Percentiles rank a stretch among this genome's conserved stretches.
Conservation (phyloP, 2,329 filamentous ascomycete genomes). For the Rutstroemia sp. region DNA sequence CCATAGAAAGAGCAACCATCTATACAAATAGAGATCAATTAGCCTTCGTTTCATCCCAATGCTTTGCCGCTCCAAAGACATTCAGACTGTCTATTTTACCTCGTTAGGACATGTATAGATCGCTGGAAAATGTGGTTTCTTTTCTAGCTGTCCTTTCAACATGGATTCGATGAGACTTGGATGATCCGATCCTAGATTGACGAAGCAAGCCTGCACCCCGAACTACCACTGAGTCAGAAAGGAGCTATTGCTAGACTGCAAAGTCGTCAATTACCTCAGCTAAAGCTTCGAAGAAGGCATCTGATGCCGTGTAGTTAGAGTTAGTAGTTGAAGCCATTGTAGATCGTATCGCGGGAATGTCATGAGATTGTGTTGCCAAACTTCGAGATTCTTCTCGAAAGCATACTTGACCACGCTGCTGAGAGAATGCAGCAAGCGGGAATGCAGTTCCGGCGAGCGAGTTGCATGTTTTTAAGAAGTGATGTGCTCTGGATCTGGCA, state of each 20-base stretch:
- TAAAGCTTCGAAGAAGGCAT: neutral
- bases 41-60: neutral
- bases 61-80: too few relatives aligned
- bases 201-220: constrained; percentile 21
- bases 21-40: neutral
- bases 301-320: neutral
- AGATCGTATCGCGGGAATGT: too few relatives aligned
- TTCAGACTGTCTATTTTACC: neutral
- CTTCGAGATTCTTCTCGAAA: too few relatives aligned
- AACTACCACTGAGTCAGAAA: neutral
- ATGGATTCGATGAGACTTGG: constrained; percentile 64
- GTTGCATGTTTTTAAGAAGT: too few relatives aligned
- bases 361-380: too few relatives aligned
- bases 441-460: too few relatives aligned
- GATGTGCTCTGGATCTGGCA: too few relatives aligned
- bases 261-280: constrained; percentile 11
- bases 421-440: too few relatives aligned
- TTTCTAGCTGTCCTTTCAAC: constrained; percentile 59
- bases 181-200: constrained; percentile 53
- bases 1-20: constrained; percentile 69
- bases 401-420: too few relatives aligned
- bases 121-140: constrained; percentile 47
- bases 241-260: constrained; percentile 30
- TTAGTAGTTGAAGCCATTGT: too few relatives aligned
- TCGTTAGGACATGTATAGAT: constrained; percentile 65